Percentiles rank a stretch among this genome's conserved stretches.
These are phyloP conservation scores for Aspergillus viridinutans DNA, from an alignment of 2,329 filamentous ascomycete genomes.

Conservation along the genomic window DNA sequence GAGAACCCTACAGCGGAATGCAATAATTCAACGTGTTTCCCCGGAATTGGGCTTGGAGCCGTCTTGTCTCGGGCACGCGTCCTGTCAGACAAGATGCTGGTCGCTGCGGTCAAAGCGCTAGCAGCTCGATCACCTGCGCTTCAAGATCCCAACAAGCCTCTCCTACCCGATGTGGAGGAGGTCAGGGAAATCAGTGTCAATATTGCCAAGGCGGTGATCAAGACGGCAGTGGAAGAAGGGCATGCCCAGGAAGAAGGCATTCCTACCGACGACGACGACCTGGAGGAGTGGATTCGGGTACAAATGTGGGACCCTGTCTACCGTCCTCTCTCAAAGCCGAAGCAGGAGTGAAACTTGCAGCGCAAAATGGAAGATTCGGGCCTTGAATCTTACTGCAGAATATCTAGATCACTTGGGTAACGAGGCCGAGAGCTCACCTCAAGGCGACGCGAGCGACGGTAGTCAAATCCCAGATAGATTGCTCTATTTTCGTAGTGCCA, in stretches of 20 bases:
- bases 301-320: constrained; percentile 44
- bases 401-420: neutral
- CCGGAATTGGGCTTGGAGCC: constrained; percentile 76
- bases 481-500: neutral
- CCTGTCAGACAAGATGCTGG: constrained; percentile 73
- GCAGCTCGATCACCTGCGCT: constrained; percentile 68
- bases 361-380: neutral
- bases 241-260: constrained; percentile 63
- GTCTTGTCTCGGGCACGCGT: constrained; percentile 65
- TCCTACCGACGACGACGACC: constrained; percentile 43
- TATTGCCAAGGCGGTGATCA: constrained; percentile 72
- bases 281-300: constrained; percentile 38
- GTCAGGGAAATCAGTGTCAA: constrained; percentile 72
- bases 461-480: neutral
- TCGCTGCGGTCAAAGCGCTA: constrained; percentile 71
- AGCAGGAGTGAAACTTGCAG: neutral
- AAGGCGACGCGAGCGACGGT: neutral
- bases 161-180: constrained; percentile 71
- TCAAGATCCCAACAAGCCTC: constrained; percentile 57
- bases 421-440: neutral
- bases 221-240: constrained; percentile 64
- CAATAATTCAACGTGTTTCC: constrained; percentile 84
- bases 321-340: constrained; percentile 21
- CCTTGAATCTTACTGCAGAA: neutral
- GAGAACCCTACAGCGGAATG: constrained; percentile 63